A percentile compares a stretch with the other conserved stretches of the same genome.
Evolutionary conservation across 2,329 filamentous ascomycete genomes (phyloP).

Genomic region (Penicillium palitans): DNA sequence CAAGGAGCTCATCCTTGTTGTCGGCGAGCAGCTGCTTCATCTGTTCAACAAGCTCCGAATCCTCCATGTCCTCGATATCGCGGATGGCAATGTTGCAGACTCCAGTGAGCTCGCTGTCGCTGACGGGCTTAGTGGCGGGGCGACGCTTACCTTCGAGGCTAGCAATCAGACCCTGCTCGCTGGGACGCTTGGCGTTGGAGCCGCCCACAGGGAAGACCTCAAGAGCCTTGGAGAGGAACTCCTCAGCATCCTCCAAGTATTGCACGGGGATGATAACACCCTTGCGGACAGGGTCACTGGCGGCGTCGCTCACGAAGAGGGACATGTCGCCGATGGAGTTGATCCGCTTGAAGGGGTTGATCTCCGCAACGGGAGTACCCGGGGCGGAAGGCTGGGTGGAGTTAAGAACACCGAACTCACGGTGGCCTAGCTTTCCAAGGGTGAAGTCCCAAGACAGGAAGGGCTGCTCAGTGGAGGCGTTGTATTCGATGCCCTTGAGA

Average conservation of each 20-base stretch:
- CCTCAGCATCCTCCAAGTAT: constrained; percentile 92
- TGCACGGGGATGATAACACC: constrained; percentile 92
- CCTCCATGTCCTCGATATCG: constrained; percentile 79
- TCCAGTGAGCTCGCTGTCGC: constrained; percentile 76
- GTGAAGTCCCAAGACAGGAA: constrained; percentile 93
- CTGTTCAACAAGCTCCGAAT: constrained; percentile 75
- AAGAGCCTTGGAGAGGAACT: constrained; percentile 77
- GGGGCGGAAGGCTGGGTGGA: constrained; percentile 82
- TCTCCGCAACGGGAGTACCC: constrained; percentile 66
- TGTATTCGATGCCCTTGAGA: constrained; percentile 84
- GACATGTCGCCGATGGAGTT: constrained; percentile 97
- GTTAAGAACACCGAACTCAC: constrained; percentile 76
- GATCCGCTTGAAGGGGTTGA: constrained; percentile 73
- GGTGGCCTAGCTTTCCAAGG: constrained; percentile 87
- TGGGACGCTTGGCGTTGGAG: constrained; percentile 58
- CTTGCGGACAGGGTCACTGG: constrained; percentile 75
- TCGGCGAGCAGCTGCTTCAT: constrained; percentile 74
- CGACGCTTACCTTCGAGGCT: constrained; percentile 74
- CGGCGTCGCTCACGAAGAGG: constrained; percentile 70
- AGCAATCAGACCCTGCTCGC: constrained; percentile 62
- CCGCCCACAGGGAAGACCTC: constrained; percentile 70
- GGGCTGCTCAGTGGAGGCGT: constrained; percentile 68
- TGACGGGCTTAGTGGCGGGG: constrained; percentile 56
- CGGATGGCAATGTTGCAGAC: constrained; percentile 91
- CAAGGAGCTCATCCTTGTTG: constrained; percentile 78